A percentile compares a stretch with the other conserved stretches of the same genome.
These are phyloP conservation scores for Flaveria bidentis DNA, from an alignment of 129 eudicot species.

Conservation along the genomic window DNA sequence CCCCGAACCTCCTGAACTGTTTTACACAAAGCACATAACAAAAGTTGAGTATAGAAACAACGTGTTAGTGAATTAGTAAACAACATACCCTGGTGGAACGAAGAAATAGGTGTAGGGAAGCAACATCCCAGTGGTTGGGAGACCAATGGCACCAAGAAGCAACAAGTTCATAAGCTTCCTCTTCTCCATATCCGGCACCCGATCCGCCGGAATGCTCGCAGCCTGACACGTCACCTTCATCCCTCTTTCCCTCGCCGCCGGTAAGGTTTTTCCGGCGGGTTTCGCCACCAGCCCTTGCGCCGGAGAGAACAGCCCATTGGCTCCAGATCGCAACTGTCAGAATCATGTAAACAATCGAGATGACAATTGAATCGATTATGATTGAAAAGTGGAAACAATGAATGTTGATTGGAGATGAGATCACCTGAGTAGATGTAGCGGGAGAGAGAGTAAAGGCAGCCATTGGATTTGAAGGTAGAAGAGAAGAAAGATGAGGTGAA, in stretches of 20 bases:
- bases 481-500: neutral
- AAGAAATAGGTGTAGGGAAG: slow-evolving; percentile 56
- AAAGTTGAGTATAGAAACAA: neutral
- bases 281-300: slow-evolving; percentile 40
- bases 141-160: slow-evolving; percentile 76
- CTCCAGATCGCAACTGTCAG: slow-evolving; percentile 55
- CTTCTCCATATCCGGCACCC: slow-evolving; percentile 71
- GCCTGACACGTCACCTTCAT: slow-evolving; percentile 71
- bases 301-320: slow-evolving; percentile 48
- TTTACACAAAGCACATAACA: slow-evolving; percentile 1
- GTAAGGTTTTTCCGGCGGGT: slow-evolving; percentile 12
- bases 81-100: slow-evolving; percentile 64
- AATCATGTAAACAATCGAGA: no score
- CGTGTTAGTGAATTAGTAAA: no score
- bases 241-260: slow-evolving; percentile 36
- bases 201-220: slow-evolving; percentile 57
- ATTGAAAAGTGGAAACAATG: neutral
- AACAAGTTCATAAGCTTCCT: slow-evolving; percentile 78
- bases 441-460: slow-evolving; percentile 64
- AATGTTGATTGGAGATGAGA: neutral
- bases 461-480: slow-evolving; percentile 36
- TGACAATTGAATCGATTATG: neutral
- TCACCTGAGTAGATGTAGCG: slow-evolving; percentile 62
- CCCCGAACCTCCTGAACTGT: slow-evolving; percentile 58
- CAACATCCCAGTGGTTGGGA: slow-evolving; percentile 69